These are phyloP conservation scores for Camellia oleifera DNA, from an alignment of 179 eudicot species.

Conservation along the genomic window DNA sequence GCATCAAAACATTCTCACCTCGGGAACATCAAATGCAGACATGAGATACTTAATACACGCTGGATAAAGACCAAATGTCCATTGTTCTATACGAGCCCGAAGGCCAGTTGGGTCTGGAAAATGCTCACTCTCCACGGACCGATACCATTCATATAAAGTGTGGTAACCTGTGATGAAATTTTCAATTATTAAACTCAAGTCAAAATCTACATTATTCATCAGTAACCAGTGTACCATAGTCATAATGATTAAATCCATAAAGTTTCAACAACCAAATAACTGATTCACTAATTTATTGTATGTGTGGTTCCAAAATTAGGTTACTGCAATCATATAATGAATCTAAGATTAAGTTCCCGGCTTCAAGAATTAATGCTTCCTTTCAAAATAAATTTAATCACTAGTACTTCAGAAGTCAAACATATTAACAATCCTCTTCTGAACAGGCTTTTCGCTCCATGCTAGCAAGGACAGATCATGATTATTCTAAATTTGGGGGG, in stretches of 20 bases:
- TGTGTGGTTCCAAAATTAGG: background rate
- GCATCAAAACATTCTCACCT: conserved; percentile 43
- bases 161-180: conserved; percentile 70
- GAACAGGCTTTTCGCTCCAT: too few relatives aligned
- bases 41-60: conserved; percentile 97
- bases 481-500: too few relatives aligned
- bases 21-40: conserved; percentile 98
- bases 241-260: conserved; percentile 8
- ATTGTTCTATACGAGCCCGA: conserved; percentile 88
- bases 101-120: conserved; percentile 99
- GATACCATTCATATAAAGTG: conserved; percentile 93
- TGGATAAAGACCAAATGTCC: conserved; percentile 99
- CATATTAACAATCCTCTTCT: background rate
- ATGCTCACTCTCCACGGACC: conserved; percentile 89
- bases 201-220: conserved; percentile 4
- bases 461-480: too few relatives aligned
- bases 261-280: background rate
- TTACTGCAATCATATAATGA: background rate
- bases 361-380: background rate
- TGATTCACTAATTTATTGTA: conserved; percentile 15
- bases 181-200: conserved; percentile 39
- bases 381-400: background rate
- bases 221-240: background rate
- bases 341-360: background rate
- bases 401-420: conserved; percentile 2